Percentiles rank a stretch among this genome's conserved stretches.
phyloP scores from a whole-genome alignment of 2,329 filamentous ascomycete species.

The Pyrenochaeta sp. region DNA sequence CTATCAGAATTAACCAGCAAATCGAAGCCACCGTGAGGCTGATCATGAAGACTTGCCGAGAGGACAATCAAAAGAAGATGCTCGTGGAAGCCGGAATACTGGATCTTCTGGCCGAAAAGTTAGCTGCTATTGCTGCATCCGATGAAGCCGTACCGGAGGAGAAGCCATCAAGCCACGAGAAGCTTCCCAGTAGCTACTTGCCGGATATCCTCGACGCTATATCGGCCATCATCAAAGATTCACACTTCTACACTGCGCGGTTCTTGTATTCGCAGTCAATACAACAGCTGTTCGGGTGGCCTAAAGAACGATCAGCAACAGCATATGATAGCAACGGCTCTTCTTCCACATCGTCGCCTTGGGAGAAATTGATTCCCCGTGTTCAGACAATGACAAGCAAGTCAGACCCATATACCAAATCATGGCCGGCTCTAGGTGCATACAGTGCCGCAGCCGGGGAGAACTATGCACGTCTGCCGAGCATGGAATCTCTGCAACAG shows the following conservation, averaged over 20 bases:
- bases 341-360: slow-evolving; percentile 25
- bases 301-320: slow-evolving; percentile 29
- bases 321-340: slow-evolving; percentile 26
- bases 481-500: slow-evolving; percentile 40
- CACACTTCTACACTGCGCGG: slow-evolving; percentile 77
- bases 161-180: slow-evolving; percentile 24
- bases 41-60: slow-evolving; percentile 69
- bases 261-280: slow-evolving; percentile 54
- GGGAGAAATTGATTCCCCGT: slow-evolving; percentile 48
- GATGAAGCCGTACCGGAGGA: slow-evolving; percentile 33
- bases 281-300: slow-evolving; percentile 41
- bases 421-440: slow-evolving; percentile 53
- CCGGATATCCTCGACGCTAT: slow-evolving; percentile 79
- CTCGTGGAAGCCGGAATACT: slow-evolving; percentile 77
- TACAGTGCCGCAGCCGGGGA: slow-evolving; percentile 37
- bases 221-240: slow-evolving; percentile 77
- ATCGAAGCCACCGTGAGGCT: slow-evolving; percentile 66
- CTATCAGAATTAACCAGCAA: slow-evolving; percentile 65
- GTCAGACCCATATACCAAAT: slow-evolving; percentile 49
- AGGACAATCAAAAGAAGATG: slow-evolving; percentile 73
- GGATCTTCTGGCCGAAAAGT: slow-evolving; percentile 76
- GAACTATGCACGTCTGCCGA: slow-evolving; percentile 39
- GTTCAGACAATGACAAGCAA: slow-evolving; percentile 50
- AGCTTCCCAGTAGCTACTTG: slow-evolving; percentile 62
- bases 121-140: slow-evolving; percentile 57